Percentiles rank a stretch among this genome's conserved stretches.
These are phyloP conservation scores for Mycena amicta DNA, from an alignment of 768 basidiomycete genomes.

Conservation along the genomic window DNA sequence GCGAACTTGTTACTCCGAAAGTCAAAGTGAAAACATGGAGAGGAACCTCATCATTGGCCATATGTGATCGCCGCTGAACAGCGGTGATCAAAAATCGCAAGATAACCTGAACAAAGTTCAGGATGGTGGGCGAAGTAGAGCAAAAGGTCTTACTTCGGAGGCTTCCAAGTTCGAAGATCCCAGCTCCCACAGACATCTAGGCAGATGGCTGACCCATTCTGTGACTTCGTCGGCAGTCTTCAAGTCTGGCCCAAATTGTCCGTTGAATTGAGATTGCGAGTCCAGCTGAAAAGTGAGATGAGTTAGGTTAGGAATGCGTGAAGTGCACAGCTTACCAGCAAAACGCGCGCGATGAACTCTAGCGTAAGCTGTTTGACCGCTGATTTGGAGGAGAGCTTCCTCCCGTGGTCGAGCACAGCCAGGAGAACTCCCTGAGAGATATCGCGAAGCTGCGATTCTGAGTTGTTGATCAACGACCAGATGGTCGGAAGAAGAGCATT, in stretches of 20 bases:
- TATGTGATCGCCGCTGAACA: constrained; percentile 53
- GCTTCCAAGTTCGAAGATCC: constrained; percentile 55
- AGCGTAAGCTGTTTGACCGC: constrained; percentile 66
- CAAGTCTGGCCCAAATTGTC: constrained; percentile 44
- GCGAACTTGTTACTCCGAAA: constrained; percentile 11
- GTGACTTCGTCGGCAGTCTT: constrained; percentile 31
- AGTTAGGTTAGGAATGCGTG: neutral
- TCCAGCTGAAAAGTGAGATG: constrained; percentile 52
- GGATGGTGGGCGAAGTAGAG: neutral
- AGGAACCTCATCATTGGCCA: constrained; percentile 46
- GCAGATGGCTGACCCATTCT: constrained; percentile 77
- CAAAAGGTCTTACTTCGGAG: constrained; percentile 54
- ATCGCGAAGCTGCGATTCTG: constrained; percentile 27
- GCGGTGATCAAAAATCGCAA: constrained; percentile 65
- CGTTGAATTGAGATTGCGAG: constrained; percentile 54
- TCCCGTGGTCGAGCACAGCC: constrained; percentile 69
- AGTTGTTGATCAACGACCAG: constrained; percentile 70
- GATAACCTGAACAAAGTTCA: constrained; percentile 44
- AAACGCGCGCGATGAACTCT: constrained; percentile 73
- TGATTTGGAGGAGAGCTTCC: constrained; percentile 59
- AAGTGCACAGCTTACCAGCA: constrained; percentile 54
- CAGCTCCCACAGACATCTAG: constrained; percentile 85
- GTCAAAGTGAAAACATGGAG: constrained; percentile 1
- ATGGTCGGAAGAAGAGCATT: constrained; percentile 71
- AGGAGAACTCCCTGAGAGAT: constrained; percentile 42